Evolutionary conservation across 108 stramenopile species (phyloP).

Genomic region (Skeletonema potamos): DNA sequence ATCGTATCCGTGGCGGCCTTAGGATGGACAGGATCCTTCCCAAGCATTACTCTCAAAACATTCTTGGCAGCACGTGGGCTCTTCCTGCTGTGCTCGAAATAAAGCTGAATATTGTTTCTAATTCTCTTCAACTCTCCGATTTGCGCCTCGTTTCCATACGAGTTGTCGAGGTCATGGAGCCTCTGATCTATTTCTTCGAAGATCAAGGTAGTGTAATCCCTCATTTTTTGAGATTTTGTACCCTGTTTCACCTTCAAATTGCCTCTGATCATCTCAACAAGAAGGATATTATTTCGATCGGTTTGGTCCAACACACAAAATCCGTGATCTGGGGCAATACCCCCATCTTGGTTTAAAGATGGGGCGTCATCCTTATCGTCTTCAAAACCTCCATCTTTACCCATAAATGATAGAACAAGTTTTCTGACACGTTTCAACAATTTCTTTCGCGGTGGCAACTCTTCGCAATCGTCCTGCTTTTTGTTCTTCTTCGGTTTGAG

Average conservation of each 20-base stretch:
- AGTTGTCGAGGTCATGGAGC: constrained; percentile 20
- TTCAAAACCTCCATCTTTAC: constrained; percentile 2
- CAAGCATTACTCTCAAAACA: constrained; percentile 50
- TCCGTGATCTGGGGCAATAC: constrained; percentile 29
- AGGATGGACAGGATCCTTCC: constrained; percentile 43
- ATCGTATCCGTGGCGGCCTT: constrained; percentile 30
- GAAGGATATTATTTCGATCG: constrained; percentile 53
- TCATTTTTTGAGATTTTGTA: constrained; percentile 12
- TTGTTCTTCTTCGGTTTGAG: constrained; percentile 5
- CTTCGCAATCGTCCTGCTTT: constrained; percentile 33
- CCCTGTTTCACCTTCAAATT: constrained; percentile 34
- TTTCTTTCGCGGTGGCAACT: constrained; percentile 73
- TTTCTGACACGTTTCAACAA: constrained; percentile 67
- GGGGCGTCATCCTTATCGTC: constrained; percentile 23
- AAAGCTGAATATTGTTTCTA: constrained; percentile 23
- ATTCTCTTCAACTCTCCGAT: constrained; percentile 29
- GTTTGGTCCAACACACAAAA: constrained; percentile 66
- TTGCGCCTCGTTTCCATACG: constrained; percentile 9
- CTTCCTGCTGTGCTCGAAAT: constrained; percentile 18
- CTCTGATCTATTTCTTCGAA: constrained; percentile 27
- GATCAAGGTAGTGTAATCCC: constrained; percentile 12
- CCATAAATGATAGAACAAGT: constrained; percentile 43
- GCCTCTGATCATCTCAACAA: constrained; percentile 67
- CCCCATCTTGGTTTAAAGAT: neutral
- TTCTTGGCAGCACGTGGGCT: constrained; percentile 43